Percentiles rank a stretch among this genome's conserved stretches.
phyloP scores from a whole-genome alignment of 2,329 filamentous ascomycete species.

The Eutypa lata region DNA sequence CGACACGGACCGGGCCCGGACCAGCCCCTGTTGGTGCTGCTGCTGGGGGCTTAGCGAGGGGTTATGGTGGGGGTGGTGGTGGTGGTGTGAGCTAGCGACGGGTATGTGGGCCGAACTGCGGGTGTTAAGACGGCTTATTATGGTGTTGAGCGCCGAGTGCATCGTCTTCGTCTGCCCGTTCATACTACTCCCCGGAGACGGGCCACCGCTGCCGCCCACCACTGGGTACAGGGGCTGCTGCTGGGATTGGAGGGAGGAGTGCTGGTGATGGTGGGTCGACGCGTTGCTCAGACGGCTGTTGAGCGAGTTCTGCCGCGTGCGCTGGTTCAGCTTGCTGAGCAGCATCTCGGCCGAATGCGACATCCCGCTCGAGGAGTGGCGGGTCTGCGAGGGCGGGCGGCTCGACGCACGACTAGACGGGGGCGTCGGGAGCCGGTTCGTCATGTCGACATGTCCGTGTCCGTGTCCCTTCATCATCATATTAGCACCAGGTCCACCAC shows the following conservation, averaged over 20 bases:
- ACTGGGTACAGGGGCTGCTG: conserved; percentile 10
- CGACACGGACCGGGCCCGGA: conserved; percentile 4
- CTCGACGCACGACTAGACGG: conserved; percentile 32
- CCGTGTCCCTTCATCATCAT: not conserved
- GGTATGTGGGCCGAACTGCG: conserved; percentile 17
- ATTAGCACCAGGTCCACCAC: not conserved
- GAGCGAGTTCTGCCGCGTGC: conserved; percentile 13
- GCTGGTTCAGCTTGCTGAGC: conserved; percentile 15
- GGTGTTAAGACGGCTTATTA: conserved; percentile 32
- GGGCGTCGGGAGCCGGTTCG: conserved; percentile 24
- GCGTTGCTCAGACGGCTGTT: conserved; percentile 12
- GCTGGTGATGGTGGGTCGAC: conserved; percentile 4
- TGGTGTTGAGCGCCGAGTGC: conserved; percentile 26
- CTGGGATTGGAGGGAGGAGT: conserved; percentile 3
- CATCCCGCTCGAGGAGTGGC: conserved; percentile 6
- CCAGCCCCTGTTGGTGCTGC: not conserved
- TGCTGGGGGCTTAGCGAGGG: not conserved
- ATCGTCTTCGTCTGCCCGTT: conserved; percentile 3
- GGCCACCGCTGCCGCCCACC: conserved; percentile 5
- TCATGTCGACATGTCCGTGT: not conserved
- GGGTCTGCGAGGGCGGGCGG: conserved; percentile 19
- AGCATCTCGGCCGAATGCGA: conserved; percentile 17
- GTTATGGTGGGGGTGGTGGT: too few species aligned
- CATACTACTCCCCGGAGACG: conserved; percentile 18
- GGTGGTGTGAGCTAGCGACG: not conserved